Base-by-base conservation (phyloP, 257 asterid species). In the Capsicum chinense region DNA sequence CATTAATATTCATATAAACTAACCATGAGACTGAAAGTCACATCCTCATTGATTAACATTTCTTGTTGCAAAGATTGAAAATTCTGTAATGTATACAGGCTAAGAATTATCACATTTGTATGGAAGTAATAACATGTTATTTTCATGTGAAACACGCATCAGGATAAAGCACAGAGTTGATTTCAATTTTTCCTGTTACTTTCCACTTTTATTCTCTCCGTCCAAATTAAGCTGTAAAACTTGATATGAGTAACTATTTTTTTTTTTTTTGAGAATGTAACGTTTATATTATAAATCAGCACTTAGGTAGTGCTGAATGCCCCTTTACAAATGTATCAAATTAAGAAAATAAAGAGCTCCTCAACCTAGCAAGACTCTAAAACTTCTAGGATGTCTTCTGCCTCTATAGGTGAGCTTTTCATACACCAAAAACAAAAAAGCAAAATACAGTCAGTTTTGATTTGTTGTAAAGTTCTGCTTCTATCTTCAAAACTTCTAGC, bases 1-100 rank as follows among this genome's bases (percentile, higher is more conserved):
- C 80, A 79, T 85, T 68, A 84, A 66, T 48, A 85, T 84, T 63
- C 63, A 33, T 37, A 26, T 76, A 78, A 21, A 54, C 50, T 21
- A 33, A 8, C 16, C 8, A 78, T 52, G 50, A 15, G 14, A 47
- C 67, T 83, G 12, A 73, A 44, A 69, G 52, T 56, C 79, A 84
- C 78, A 63, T 83, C 56, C 52, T 56, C 74, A 19, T 70, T 69
- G 48, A 74, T 79, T 59, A 85, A 83, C 37, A 83, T 7, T 50
- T 50, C 33, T 54, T 54, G 15, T 54, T 78, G 64, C 64, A 26
- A 54, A 15, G 47, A 26, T 54, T 78, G 47, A 44, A 57, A 78
- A 54, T 78, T 78, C 33, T 26, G 54, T 26, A 44, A 76, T 52
- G 81, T 54, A 64, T 21, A 7, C 26, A 26, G 64, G 7, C 64